Conservation (phyloP, 257 asterid species). For the Lantana camara region DNA sequence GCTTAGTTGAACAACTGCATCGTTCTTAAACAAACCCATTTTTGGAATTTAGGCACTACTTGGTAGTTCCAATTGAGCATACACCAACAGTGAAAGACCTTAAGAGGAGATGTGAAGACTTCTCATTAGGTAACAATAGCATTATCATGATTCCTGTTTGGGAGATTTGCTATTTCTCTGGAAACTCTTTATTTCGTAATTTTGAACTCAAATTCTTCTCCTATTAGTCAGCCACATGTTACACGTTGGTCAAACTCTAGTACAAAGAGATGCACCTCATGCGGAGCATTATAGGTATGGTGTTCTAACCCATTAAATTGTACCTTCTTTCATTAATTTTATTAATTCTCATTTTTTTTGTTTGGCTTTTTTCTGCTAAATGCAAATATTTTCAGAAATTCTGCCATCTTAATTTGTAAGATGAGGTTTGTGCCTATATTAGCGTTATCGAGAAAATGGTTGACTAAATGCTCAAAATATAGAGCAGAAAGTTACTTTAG, state of each 20-base stretch:
- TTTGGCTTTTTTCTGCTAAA: not conserved
- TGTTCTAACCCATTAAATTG: not conserved
- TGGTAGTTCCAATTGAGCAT: conserved; percentile 84
- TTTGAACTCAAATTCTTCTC: conserved; percentile 25
- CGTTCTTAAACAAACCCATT: conserved; percentile 3
- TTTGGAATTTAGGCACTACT: conserved; percentile 68
- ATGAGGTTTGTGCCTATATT: no score
- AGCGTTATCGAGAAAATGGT: no score
- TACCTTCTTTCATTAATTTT: not conserved
- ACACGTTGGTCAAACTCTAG: conserved; percentile 63
- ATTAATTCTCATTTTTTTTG: not conserved
- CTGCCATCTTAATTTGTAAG: not conserved
- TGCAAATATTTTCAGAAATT: conserved; percentile 1
- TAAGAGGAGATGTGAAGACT: conserved; percentile 55
- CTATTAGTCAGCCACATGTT: conserved; percentile 77
- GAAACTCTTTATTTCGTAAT: conserved; percentile 10
- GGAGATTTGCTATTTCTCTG: not conserved
- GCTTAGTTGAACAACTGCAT: not conserved
- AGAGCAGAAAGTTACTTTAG: not conserved
- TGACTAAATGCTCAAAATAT: not conserved
- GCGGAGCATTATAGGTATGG: conserved; percentile 62
- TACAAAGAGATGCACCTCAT: conserved; percentile 74
- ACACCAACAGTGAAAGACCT: conserved; percentile 78
- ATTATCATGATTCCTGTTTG: conserved; percentile 16
- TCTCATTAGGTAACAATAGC: conserved; percentile 50